Evolutionary conservation across 805 yeast genomes (phyloP).

Genomic region (Wickerhamiella azymoides): DNA sequence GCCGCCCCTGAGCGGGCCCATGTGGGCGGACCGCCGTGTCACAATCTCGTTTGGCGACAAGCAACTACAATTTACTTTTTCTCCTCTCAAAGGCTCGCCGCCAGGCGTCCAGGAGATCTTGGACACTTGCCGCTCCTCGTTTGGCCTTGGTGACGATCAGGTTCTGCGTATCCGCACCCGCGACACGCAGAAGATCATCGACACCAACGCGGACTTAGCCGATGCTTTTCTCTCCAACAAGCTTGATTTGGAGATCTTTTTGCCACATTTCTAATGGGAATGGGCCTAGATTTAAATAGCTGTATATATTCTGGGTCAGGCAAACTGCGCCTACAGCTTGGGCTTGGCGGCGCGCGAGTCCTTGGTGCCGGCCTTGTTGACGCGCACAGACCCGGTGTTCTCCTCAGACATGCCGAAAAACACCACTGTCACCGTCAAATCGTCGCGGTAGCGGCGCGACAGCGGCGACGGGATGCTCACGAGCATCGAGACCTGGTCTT

Average conservation of each 20-base stretch:
- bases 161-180: constrained; percentile 28
- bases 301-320: too few species aligned
- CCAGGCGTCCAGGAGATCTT: constrained; percentile 70
- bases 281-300: too few species aligned
- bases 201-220: constrained; percentile 36
- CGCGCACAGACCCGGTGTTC: constrained; percentile 20
- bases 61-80: constrained; percentile 48
- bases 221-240: constrained; percentile 31
- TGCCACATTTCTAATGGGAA: constrained; percentile 13
- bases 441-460: constrained; percentile 88
- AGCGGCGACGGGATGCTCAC: constrained; percentile 85
- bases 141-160: constrained; percentile 35
- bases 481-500: constrained; percentile 76
- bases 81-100: constrained; percentile 52
- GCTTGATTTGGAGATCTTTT: constrained; percentile 30
- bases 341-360: constrained; percentile 11
- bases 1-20: constrained; percentile 5
- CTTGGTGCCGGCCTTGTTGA: constrained; percentile 22
- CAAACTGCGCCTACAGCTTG: too few species aligned
- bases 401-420: constrained; percentile 54
- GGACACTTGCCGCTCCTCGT: constrained; percentile 62
- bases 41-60: constrained; percentile 22
- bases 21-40: constrained; percentile 19
- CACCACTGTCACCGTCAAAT: constrained; percentile 87
- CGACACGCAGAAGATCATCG: constrained; percentile 24